Evolutionary conservation across 1,284 basidiomycete species (phyloP), one percentile per base, ranked within the genome.

Genomic region (Trametes polyzona): DNA sequence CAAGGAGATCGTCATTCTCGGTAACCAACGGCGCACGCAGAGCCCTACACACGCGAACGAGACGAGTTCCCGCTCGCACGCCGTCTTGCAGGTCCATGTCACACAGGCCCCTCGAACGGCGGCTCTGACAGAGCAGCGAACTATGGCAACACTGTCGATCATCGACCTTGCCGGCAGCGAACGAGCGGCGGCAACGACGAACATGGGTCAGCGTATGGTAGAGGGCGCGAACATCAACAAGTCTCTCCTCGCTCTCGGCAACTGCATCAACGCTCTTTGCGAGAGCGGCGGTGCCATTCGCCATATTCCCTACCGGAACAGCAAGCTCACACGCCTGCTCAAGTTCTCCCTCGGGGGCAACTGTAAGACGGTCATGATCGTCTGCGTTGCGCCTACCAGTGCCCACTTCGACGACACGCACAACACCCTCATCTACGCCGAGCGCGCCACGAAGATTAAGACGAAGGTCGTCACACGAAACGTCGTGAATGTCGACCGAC

Each of bases 171-270:
- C 96, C 6, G 96, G 96, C 19, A 96, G 93, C 67, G 96, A 98
- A 71, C 87, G 96, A 21, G 96, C 96, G 9, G 92, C 94, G 9
- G 95, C 94, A 0, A 98, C 96, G 0, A 88, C 83, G 43, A 98
- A 98, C 73, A 95, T 96, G 87, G 96, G 96, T n/a, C 90, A 95
- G 65, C 88, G 96, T 24, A 94, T 98, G 90, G 88, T 96, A 32
- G 96, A 98, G 73, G 96, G 96, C 33, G 95, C 95, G 40, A 96
- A 97, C 70, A 98, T 98, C 78, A 98, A 98, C 78, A 95, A 97
- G 74, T 97, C 95, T 16, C 83, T 98, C 6, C 86, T 98, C 46
- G 94, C 96, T 4, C 83, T 98, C 29, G 94, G 95, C 32, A 96
- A 95, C 73, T 97, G 95, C 74, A 98, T 98, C 76, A 96, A 96